Base-by-base conservation (phyloP, 139 green algal species). In the Dunaliella sp. region DNA sequence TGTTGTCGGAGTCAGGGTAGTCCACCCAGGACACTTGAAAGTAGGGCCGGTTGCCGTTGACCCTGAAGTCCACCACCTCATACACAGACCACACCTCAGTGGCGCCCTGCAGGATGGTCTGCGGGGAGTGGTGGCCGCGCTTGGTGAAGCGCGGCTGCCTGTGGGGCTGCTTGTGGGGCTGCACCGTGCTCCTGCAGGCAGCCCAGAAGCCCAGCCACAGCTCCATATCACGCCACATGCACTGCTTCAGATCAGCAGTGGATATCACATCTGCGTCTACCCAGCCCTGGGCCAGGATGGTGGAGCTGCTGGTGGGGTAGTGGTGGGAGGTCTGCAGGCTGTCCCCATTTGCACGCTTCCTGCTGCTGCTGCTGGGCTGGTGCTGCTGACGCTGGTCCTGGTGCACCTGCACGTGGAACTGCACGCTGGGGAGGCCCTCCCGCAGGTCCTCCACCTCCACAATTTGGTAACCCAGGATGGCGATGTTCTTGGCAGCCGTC, bases 161-260 rank as follows among this genome's bases (percentile, higher is more conserved):
- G 28, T 36, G n/a, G 31, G 48, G 48, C 48, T 81, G 34, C 28
- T 1, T 81, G 76, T 81, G n/a, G 3, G 76, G 76, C 76, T 81
- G 33, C n/a, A 81, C 76, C 30, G 36, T 33, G 7, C 12, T 81
- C 48, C 7, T 7, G 76, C 76, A 81, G 12, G 33, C 30, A 12
- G 76, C 76, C 76, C 76, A 81, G 76, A 81, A 81, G 30, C 30
- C 34, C n/a, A 28, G 36, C 76, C 76, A 81, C 76, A 81, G 76
- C 76, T 81, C n/a, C 76, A 24, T 31, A 81, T 81, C 76, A 37
- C n/a, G 28, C 76, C 76, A 81, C 34, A 37, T 81, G n/a, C 76
- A 81, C 30, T 81, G 30, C 30, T 28, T 30, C 76, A 81, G n/a
- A 12, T 36, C 34, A 31, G 25, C n/a, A 1, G 76, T 33, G 31